Conservation (phyloP, 2,329 filamentous ascomycete species). For the Claviceps fusiformis region DNA sequence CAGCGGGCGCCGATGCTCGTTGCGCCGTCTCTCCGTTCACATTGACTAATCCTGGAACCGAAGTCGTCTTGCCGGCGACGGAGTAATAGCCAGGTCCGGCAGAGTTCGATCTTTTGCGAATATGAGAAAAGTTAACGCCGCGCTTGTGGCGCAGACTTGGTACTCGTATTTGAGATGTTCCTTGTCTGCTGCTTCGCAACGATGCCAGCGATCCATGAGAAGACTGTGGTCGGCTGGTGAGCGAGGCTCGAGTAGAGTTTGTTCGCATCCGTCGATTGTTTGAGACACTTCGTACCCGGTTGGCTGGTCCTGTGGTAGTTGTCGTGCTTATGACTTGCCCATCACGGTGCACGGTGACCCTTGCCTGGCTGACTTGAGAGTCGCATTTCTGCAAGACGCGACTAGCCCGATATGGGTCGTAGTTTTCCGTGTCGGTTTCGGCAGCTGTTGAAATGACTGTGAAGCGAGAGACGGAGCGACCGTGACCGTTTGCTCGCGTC, state of each 20-base stretch:
- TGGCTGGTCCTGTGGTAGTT: slow-evolving; percentile 14
- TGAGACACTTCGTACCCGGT: slow-evolving; percentile 23
- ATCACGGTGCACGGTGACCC: slow-evolving; percentile 54
- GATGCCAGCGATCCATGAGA: slow-evolving; percentile 34
- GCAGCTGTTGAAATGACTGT: slow-evolving; percentile 51
- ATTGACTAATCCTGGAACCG: slow-evolving; percentile 8
- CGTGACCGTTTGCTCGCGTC: slow-evolving; percentile 30
- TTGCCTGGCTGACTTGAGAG: slow-evolving; percentile 46
- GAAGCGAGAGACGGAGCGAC: slow-evolving; percentile 44
- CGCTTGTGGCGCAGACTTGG: slow-evolving; percentile 35
- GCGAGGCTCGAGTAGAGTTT: slow-evolving; percentile 16
- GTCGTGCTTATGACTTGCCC: slow-evolving; percentile 15
- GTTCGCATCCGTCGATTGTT: slow-evolving; percentile 17
- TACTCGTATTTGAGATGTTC: slow-evolving; percentile 26
- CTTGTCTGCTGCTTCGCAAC: slow-evolving; percentile 31
- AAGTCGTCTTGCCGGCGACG: slow-evolving; percentile 6
- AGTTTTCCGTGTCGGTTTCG: slow-evolving; percentile 47
- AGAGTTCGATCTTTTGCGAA: slow-evolving; percentile 27
- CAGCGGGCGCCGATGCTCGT: slow-evolving; percentile 8
- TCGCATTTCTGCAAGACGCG: slow-evolving; percentile 27
- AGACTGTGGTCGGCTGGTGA: slow-evolving; percentile 18
- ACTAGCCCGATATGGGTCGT: slow-evolving; percentile 73
- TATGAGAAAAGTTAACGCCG: slow-evolving; percentile 39
- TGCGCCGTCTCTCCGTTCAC: slow-evolving; percentile 10
- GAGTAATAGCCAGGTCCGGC: slow-evolving; percentile 9